Percentiles rank a stretch among this genome's conserved stretches.
phyloP scores from a whole-genome alignment of 148 eudicot genomes.

The Arbutus unedo region DNA sequence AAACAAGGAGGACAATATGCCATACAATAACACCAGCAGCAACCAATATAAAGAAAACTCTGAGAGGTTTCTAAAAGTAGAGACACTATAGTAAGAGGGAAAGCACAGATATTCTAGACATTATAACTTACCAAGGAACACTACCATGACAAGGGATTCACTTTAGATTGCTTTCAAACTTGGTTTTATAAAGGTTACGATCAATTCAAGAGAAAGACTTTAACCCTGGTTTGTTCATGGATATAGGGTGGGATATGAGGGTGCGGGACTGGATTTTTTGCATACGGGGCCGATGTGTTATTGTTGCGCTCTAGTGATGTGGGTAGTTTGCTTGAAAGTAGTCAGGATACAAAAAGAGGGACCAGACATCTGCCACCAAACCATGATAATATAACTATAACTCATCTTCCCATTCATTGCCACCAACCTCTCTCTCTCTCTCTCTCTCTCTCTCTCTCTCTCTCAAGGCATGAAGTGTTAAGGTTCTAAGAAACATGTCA shows the following conservation, averaged over 20 bases:
- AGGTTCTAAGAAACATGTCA: no score
- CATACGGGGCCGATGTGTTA: neutral
- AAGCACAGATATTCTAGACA: neutral
- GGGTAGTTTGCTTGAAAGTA: neutral
- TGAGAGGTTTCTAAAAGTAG: neutral
- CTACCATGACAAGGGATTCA: neutral
- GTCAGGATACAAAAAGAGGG: neutral
- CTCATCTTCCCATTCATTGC: neutral
- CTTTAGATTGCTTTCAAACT: neutral
- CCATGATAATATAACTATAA: neutral
- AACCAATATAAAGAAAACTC: neutral
- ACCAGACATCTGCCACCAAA: neutral
- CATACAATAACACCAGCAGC: constrained; percentile 1
- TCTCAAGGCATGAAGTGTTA: no score
- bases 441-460: no score
- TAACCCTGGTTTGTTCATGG: neutral
- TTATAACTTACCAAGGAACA: neutral
- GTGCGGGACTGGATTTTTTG: neutral
- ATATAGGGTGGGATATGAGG: neutral
- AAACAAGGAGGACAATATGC: neutral
- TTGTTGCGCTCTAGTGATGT: neutral
- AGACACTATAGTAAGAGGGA: neutral
- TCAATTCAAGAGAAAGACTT: neutral
- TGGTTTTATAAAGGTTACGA: neutral
- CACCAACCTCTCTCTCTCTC: no score